phyloP scores from a whole-genome alignment of 371 early-diverging fungal genomes.

The Funneliformis caledonium region DNA sequence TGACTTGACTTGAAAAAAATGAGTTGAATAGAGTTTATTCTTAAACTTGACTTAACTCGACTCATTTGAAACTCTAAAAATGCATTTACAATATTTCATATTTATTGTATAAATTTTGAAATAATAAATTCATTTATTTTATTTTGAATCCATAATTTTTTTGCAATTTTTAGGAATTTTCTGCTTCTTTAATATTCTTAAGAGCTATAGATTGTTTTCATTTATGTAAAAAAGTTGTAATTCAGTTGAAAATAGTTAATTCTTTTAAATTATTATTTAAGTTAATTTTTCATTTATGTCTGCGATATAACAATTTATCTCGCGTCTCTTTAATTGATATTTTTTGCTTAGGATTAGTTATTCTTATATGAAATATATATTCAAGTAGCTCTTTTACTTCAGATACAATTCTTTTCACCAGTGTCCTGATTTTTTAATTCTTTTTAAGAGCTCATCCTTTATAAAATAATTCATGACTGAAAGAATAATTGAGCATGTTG shows the following conservation, averaged over 20 bases:
- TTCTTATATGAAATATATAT: neutral
- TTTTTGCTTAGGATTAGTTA: neutral
- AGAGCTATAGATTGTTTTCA: neutral
- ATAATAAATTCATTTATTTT: no score
- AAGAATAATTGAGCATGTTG: neutral
- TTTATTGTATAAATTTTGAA: no score
- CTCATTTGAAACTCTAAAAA: no score
- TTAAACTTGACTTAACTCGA: no score
- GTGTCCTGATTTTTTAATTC: neutral
- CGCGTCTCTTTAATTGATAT: neutral
- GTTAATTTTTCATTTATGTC: neutral
- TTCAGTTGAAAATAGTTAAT: neutral
- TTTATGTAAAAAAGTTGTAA: neutral
- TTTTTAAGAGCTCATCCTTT: neutral
- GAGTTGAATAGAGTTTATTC: no score
- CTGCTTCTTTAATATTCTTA: neutral
- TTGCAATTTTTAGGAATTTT: neutral
- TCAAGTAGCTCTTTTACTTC: neutral
- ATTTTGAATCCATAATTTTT: no score
- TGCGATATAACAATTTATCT: neutral
- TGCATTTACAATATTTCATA: no score
- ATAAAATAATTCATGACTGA: neutral
- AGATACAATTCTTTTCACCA: neutral
- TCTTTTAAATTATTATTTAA: neutral
- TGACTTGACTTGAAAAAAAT: no score